Conservation (phyloP, 2,329 filamentous ascomycete genomes). For the Aspergillus fijiensis region DNA sequence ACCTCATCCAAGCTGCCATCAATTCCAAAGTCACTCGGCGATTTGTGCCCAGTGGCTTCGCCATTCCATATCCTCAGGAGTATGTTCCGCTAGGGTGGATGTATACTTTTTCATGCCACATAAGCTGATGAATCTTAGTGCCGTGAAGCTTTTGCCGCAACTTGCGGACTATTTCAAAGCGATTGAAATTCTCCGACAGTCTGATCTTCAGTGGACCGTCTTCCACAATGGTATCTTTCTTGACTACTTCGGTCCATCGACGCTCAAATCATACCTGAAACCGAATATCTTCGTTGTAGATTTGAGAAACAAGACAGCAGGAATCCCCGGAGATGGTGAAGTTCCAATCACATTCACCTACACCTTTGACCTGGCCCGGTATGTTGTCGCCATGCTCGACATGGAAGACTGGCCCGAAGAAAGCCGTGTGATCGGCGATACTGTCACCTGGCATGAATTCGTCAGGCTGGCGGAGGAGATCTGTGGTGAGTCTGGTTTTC, state of each 20-base stretch:
- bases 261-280: constrained; percentile 18
- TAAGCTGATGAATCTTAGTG: neutral
- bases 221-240: constrained; percentile 15
- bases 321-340: constrained; percentile 24
- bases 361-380: constrained; percentile 26
- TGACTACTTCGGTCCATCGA: constrained; percentile 16
- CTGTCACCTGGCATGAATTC: constrained; percentile 26
- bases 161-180: constrained; percentile 11
- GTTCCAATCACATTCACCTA: constrained; percentile 21
- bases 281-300: constrained; percentile 21
- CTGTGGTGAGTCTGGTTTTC: constrained; percentile 13
- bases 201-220: constrained; percentile 21
- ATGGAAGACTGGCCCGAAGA: constrained; percentile 21
- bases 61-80: constrained; percentile 14
- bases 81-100: neutral
- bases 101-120: neutral
- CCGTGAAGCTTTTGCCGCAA: neutral
- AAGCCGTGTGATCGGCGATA: constrained; percentile 24
- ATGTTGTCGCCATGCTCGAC: constrained; percentile 18
- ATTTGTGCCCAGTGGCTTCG: constrained; percentile 24
- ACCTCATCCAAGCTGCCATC: constrained; percentile 23
- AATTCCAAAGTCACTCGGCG: constrained; percentile 15
- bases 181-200: neutral
- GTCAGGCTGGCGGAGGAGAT: constrained; percentile 22
- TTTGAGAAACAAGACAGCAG: constrained; percentile 19